Base-by-base conservation (phyloP, 2,329 filamentous ascomycete species). In the Mycosphaerelloides madeirae region DNA sequence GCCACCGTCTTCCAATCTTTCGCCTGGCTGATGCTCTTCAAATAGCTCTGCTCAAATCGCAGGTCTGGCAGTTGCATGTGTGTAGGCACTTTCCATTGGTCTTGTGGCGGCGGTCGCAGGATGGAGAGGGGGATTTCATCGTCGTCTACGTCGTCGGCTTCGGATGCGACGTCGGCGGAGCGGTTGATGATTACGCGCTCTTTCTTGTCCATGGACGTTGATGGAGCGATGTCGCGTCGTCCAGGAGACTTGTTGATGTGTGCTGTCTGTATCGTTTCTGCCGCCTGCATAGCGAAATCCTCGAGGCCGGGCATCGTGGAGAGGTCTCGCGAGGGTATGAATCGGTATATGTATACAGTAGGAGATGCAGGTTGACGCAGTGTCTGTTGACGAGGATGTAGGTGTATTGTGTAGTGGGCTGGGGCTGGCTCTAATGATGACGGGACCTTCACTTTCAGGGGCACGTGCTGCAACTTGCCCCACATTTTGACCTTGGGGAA, bases 41-140 rank as follows among this genome's bases (percentile, higher is more conserved):
- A 78, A 67, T 98, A 98, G 75, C 90, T 96, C 77, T 98, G 93
- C 71, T 98, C 93, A 69, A 97, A 97, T 33, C 93, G 81, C 55
- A 98, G 73, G 70, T 98, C 93, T 3, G 81, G 81, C 36, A 85
- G 65, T 3, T 80, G 80, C 31, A 56, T 34, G 38, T 54, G 51
- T 31, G 32, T 38, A 16, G 53, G 49, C 89, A 61, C 96, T 78
- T 43, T 57, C 18, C 38, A 18, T 73, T 40, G 70, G 70, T 43
- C 73, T 66, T 36, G 80, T n/a, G 72, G 71, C 6, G 69, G 56
- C 3, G 72, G 76, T 33, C 74, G 73, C 40, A 89, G 67, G 4
- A 84, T 75, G 53, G 79, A 84, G 49, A 83, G 74, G 11, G 84
- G 84, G 16, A 87, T 81, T 43, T 87, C 84, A 47, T 84, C 81